phyloP scores from a whole-genome alignment of 2,329 filamentous ascomycete genomes.

The Hypoxylon sp. region DNA sequence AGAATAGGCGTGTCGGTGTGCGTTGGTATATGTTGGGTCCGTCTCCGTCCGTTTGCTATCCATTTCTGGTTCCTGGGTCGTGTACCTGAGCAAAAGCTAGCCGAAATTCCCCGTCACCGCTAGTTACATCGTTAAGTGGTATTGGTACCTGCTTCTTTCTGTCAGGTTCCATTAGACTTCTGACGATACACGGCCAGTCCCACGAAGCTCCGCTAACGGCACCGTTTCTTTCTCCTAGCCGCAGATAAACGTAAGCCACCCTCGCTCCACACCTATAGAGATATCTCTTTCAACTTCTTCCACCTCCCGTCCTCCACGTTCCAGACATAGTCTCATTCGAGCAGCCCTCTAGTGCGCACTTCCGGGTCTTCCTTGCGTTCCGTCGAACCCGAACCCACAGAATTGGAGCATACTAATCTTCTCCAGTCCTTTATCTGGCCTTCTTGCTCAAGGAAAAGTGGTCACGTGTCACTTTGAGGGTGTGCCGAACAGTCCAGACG shows the following conservation, averaged over 20 bases:
- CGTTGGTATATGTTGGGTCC: conserved; percentile 13
- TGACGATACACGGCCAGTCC: conserved; percentile 31
- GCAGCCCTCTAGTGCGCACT: conserved; percentile 18
- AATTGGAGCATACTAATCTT: conserved; percentile 23
- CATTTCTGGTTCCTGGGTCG: conserved; percentile 10
- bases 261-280: conserved; percentile 24
- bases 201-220: conserved; percentile 41
- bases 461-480: conserved; percentile 36
- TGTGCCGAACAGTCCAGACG: conserved; percentile 17
- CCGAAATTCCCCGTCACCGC: conserved; percentile 38
- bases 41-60: conserved; percentile 25
- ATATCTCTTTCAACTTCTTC: conserved; percentile 18
- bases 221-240: conserved; percentile 20
- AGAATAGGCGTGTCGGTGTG: conserved; percentile 37
- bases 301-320: conserved; percentile 15
- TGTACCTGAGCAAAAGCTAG: conserved; percentile 23
- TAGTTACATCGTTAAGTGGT: conserved; percentile 27
- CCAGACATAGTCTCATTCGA: conserved; percentile 19
- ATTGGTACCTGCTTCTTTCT: conserved; percentile 33
- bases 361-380: conserved; percentile 5
- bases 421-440: conserved; percentile 10
- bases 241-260: conserved; percentile 36
- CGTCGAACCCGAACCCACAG: conserved; percentile 19
- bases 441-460: conserved; percentile 14
- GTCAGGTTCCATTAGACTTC: conserved; percentile 34